Base-by-base conservation (phyloP, 202 grass and related monocot species). In the Schoenoplectus triqueter region DNA sequence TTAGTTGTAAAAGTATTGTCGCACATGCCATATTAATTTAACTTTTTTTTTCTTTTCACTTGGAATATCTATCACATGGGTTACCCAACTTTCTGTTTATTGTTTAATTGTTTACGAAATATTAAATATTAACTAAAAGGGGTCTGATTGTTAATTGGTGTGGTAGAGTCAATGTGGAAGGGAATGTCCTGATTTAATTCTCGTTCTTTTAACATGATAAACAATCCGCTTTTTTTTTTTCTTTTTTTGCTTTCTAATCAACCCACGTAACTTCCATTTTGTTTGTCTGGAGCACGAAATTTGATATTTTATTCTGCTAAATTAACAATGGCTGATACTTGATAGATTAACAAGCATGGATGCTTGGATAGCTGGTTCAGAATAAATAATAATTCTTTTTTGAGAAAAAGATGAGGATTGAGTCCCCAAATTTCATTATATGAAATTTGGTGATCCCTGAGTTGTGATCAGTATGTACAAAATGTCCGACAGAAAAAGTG, bases 171-270 rank as follows among this genome's bases (percentile, higher is more conserved):
- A 78, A 79, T 61, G 39, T 60, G 6, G 22, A 44, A 42, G 15
- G 55, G 75, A 79, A 79, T 79, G 75, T 79, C 75, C 54, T 18
- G 14, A 79, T 79, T 59, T 44, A 79, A 42, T 78, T 78, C 2
- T 49, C 6, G 2, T 60, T 1, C 13, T 21, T 61, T 78, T 41
- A 61, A 17, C 44, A 60, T 9, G 31, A 31, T 61, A 79, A 61
- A 61, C 54, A 42, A 21, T 55, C 55, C 7, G 44, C 71, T 31
- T 52, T 6, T 20, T 11, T 54, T 74, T 74, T 74, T 1, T 74
- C 54, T 74, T 1, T 42, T 57, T 59, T 13, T 2, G 15, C 41
- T 54, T 60, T 61, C 20, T 42, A 49, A 44, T 60, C 51, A 60
- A 61, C 55, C 54, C 74, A 78, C 6, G 74, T 44, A 59, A 56